Base-by-base conservation (phyloP, 192 early-diverging fungal genomes). In the Phlyctochytrium bullatum region DNA sequence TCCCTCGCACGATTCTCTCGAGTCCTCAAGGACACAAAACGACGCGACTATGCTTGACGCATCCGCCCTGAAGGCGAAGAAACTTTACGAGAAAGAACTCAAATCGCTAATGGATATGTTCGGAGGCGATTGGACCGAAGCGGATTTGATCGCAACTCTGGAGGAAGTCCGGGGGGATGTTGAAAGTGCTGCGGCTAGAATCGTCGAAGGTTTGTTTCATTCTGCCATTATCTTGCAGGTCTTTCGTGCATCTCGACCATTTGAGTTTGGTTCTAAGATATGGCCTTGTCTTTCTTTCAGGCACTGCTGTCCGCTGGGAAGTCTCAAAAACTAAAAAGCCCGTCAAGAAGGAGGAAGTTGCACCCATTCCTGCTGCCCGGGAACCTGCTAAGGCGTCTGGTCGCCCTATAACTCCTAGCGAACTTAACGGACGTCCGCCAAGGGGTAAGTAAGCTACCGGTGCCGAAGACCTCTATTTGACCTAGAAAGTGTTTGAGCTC, bases 161-260 rank as follows among this genome's bases (percentile, higher is more conserved):
- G 88, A 92, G 73, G 96, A 98, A 67, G 88, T 89, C 52, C 68
- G 85, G 51, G 94, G 94, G 27, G 92, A 98, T 71, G 73, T 96
- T 36, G 90, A 95, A 33, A 65, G 83, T 27, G 88, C 93, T 53
- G 87, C 90, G 78, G 78, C 66, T 57, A 81, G 93, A 61, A 97
- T 98, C 66, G 81, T 80, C 60, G 91, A 96, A 79, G 88, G 90
- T 88, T 84, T 57, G 59, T 36, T 58, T 6, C 14, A n/a, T n/a
- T n/a, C n/a, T n/a, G n/a, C n/a, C n/a, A n/a, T n/a, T n/a, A n/a
- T n/a, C n/a, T n/a, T n/a, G n/a, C 10, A 10, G n/a, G 40, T 50
- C 10, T 25, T 58, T 10, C 56, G 10, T 10, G 20, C 56, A 14
- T 58, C 14, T 58, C n/a, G 23, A 58, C n/a, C 14, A 25, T n/a